Evolutionary conservation across 352 stramenopile genomes (phyloP), one percentile per base, ranked within the genome.

Genomic region (Phytopythium mirpurense): DNA sequence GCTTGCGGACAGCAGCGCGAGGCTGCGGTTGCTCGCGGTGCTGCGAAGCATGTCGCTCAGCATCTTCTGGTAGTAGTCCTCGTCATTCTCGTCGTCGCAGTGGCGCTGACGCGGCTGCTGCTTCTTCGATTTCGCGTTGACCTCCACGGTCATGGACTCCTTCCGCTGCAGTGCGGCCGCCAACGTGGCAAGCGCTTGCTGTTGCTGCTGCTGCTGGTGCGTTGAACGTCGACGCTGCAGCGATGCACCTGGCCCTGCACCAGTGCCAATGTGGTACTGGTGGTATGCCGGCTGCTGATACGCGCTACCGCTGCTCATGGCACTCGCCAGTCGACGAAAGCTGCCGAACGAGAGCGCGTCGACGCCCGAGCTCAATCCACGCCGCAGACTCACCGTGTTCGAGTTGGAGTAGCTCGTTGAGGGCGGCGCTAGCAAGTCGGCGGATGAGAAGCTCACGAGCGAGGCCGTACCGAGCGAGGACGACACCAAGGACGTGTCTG

Each of bases 31-130:
- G 59, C 73, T 83, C 48, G 72, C 80, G 35, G 73, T 74, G 59
- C 78, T 75, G 41, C 72, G 68, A 42, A 90, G 48, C 47, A 86
- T 83, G 23, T 70, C 76, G 40, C 84, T 70, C 41, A 90, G 60
- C 44, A 78, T 37, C 21, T 69, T 68, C 42, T 87, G 70, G 58
- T 90, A 90, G 54, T 90, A 88, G 31, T 84, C 79, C n/a, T 88
- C 79, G 18, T 83, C 72, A 7, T 68, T 68, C 16, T 45, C 45
- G 24, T 51, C 27, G 18, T 59, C 27, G 58, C 23, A 19, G 68
- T 60, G 15, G 54, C 50, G 10, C 56, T 62, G 11, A 68, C 47
- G 51, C 55, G 73, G 46, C 54, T 71, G 54, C 51, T 68, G 60
- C 53, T 67, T 26, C 19, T 21, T 12, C 14, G 19, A 24, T 21